Percentiles rank a stretch among this genome's conserved stretches.
These are phyloP conservation scores for Closterium sp. DNA, from an alignment of 139 green algal species.

Conservation along the genomic window DNA sequence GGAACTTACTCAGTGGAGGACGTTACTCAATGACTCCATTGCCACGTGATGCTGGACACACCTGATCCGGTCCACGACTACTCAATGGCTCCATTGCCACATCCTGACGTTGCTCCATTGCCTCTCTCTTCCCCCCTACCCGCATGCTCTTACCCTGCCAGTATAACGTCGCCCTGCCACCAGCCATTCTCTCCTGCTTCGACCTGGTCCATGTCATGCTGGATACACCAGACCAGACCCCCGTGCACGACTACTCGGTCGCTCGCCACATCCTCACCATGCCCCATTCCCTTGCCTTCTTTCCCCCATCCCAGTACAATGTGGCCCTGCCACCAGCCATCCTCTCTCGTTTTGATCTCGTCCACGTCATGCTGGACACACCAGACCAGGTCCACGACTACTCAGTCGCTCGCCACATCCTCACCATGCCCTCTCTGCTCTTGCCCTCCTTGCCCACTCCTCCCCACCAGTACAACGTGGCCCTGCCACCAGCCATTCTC, in stretches of 20 bases:
- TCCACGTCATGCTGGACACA: slow-evolving; percentile 60
- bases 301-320: slow-evolving; percentile 71
- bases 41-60: slow-evolving; percentile 59
- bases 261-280: no score
- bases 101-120: no score
- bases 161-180: slow-evolving; percentile 97
- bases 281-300: neutral
- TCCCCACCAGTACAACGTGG: slow-evolving; percentile 83
- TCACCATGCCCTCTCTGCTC: neutral
- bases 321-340: slow-evolving; percentile 97
- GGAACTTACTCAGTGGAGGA: no score
- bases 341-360: slow-evolving; percentile 95
- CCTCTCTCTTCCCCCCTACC: neutral
- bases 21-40: no score
- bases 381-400: slow-evolving; percentile 45
- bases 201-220: slow-evolving; percentile 77
- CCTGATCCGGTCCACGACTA: slow-evolving; percentile 47
- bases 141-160: neutral
- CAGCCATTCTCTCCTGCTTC: slow-evolving; percentile 96
- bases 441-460: neutral
- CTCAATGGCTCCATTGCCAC: slow-evolving; percentile 54
- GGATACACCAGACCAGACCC: slow-evolving; percentile 53
- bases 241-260: slow-evolving; percentile 18
- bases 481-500: slow-evolving; percentile 95
- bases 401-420: slow-evolving; percentile 49